Evolutionary conservation across 768 basidiomycete genomes (phyloP), one percentile per base, ranked within the genome.

Genomic region (Cubamyces sp.): DNA sequence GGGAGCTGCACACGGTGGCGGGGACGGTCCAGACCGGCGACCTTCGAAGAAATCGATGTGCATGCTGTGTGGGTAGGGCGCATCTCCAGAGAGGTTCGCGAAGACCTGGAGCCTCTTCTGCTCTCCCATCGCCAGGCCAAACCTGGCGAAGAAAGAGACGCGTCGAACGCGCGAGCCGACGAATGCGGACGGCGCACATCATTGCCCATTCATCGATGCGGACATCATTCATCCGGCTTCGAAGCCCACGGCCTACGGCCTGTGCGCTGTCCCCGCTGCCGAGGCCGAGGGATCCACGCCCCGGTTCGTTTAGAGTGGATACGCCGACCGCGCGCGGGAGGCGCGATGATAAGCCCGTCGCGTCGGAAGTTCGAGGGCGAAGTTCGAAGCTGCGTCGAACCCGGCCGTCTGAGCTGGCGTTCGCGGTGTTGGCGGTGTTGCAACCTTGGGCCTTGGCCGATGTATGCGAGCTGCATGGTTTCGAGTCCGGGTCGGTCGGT

Each of bases 121-220:
- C 34, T 18, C 51, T 21, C 7, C 11, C 51, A 19, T 19, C 11
- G 54, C 42, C 5, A 18, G 42, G 42, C 28, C 28, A 30, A 56
- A 45, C 12, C 30, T 12, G n/a, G 55, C n/a, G 21, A 30, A 26
- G 28, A 19, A 1, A 37, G 19, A 34, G 18, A 21, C 12, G 37
- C 19, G 28, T 30, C 28, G 28, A 30, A 30, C 28, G 28, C 28
- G 8, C 28, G 28, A 3, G 28, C 8, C 28, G 52, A 58, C 57
- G 34, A 64, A 64, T 43, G n/a, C 37, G 47, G 62, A 21, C 52
- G 19, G 53, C 57, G 62, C 62, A 51, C 62, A 59, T 59, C 57
- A 62, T 62, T 30, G 28, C 28, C 28, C 28, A 30, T 8, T 3
- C 28, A 30, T 30, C 28, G 28, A 30, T 8, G 3, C 28, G 28